Evolutionary conservation across 768 basidiomycete species (phyloP).

Genomic region (Calocera viscosa): DNA sequence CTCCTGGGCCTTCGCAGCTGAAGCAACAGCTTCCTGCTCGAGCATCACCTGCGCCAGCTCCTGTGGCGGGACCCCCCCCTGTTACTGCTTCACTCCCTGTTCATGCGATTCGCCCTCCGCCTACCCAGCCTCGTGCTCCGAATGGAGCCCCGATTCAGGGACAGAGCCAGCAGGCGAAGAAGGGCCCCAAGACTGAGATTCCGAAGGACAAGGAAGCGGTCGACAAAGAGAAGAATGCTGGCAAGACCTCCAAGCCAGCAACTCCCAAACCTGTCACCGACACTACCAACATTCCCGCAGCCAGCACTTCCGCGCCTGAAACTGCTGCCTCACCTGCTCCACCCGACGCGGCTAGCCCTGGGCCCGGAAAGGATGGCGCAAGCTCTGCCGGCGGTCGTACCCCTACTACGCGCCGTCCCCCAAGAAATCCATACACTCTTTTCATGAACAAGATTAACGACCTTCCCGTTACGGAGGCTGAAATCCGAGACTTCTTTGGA

Average conservation of each 20-base stretch:
- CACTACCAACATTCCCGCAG: conserved; percentile 26
- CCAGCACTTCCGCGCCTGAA: conserved; percentile 21
- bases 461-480: conserved; percentile 42
- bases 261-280: conserved; percentile 20
- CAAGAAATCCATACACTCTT: conserved; percentile 71
- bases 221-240: conserved; percentile 25
- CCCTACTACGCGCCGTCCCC: conserved; percentile 50
- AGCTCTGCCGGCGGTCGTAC: conserved; percentile 53
- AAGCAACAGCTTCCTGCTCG: conserved; percentile 29
- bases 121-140: conserved; percentile 22
- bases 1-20: conserved; percentile 9
- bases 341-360: conserved; percentile 3
- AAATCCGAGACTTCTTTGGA: conserved; percentile 64
- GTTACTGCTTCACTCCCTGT: conserved; percentile 25
- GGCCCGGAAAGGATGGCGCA: conserved; percentile 23
- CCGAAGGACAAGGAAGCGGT: conserved; percentile 50
- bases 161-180: conserved; percentile 35
- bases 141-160: conserved; percentile 32
- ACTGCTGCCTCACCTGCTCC: conserved; percentile 4
- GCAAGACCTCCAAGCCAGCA: conserved; percentile 12
- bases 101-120: conserved; percentile 29
- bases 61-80: conserved; percentile 26
- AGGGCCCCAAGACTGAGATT: conserved; percentile 42
- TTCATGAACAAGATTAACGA: conserved; percentile 55
- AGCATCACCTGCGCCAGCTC: conserved; percentile 21